These are phyloP conservation scores for Centella asiatica DNA, from an alignment of 129 eudicot genomes.

Conservation along the genomic window DNA sequence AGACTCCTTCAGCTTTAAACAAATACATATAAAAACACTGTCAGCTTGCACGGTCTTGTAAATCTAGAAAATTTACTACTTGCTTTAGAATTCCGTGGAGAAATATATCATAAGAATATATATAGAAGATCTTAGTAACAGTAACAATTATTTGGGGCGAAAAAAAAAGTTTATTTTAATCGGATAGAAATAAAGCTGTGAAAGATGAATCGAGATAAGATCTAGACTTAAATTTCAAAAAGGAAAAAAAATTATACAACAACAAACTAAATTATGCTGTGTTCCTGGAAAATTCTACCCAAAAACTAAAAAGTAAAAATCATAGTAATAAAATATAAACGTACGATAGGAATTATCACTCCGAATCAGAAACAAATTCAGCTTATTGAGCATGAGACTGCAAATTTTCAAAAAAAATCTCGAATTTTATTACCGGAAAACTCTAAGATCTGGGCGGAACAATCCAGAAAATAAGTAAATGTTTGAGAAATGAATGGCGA, in stretches of 20 bases:
- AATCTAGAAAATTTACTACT: background rate
- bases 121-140: background rate
- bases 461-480: slow-evolving; percentile 4
- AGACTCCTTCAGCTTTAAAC: slow-evolving; percentile 17
- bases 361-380: background rate
- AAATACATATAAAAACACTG: slow-evolving; percentile 2
- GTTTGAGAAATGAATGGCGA: background rate
- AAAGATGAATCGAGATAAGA: background rate
- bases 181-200: background rate
- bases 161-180: background rate
- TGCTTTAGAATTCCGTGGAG: background rate
- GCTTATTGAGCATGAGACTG: too few relatives aligned
- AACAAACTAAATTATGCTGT: too few relatives aligned
- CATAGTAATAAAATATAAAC: too few relatives aligned
- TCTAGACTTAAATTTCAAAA: background rate
- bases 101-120: background rate
- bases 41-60: background rate
- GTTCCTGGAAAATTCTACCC: too few relatives aligned
- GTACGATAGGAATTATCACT: too few relatives aligned
- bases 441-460: slow-evolving; percentile 9
- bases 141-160: too few relatives aligned
- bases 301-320: too few relatives aligned
- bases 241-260: background rate
- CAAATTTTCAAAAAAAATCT: too few relatives aligned
- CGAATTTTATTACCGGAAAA: background rate